Conservation (phyloP, 108 stramenopile species). For the Skeletonema tropicum region DNA sequence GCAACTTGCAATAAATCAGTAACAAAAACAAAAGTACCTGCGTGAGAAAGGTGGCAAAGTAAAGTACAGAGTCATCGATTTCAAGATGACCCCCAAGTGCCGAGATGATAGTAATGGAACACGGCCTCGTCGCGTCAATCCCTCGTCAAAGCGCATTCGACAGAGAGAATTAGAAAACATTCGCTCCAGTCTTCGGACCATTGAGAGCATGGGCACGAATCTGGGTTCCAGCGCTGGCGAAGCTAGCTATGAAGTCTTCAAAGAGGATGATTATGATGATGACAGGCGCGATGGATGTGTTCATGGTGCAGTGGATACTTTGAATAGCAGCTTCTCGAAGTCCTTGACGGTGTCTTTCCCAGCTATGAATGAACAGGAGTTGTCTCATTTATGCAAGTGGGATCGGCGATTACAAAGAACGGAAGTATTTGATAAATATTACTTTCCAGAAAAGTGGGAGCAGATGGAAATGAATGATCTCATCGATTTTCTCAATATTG, state of each 20-base stretch:
- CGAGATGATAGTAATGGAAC: neutral
- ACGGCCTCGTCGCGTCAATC: neutral
- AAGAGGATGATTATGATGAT: slow-evolving; percentile 1
- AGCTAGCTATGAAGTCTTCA: neutral
- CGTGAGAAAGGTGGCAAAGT: too few relatives aligned
- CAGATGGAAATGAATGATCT: slow-evolving; percentile 8
- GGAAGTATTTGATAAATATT: slow-evolving; percentile 1
- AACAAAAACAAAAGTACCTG: too few relatives aligned
- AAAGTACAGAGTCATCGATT: neutral
- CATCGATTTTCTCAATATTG: neutral
- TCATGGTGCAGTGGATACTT: neutral
- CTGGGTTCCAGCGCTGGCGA: neutral
- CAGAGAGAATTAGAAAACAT: neutral
- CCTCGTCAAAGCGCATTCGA: neutral
- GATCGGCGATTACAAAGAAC: neutral
- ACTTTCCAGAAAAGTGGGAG: slow-evolving; percentile 1
- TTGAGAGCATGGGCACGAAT: neutral
- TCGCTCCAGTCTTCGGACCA: neutral
- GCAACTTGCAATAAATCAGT: too few relatives aligned
- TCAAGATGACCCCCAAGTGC: neutral
- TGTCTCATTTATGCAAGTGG: neutral
- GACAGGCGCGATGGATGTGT: neutral
- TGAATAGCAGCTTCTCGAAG: neutral
- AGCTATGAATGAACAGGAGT: neutral
- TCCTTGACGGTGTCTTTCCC: neutral